Evolutionary conservation across 2,329 filamentous ascomycete species (phyloP).

Genomic region (Boeremia lycopersici): DNA sequence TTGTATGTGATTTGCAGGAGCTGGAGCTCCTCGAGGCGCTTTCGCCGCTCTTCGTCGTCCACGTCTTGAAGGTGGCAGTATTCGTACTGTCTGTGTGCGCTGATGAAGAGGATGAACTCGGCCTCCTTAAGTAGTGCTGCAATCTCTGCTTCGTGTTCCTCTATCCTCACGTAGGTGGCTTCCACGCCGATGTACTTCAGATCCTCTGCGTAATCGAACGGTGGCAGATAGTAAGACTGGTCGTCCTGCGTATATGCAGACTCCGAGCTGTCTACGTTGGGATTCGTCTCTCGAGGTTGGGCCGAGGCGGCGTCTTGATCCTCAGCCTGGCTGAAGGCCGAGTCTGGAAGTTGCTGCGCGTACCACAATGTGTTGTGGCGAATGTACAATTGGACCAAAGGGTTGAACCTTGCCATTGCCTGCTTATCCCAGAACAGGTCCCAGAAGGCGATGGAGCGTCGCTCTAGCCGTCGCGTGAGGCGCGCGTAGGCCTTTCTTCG

Average conservation of each 20-base stretch:
- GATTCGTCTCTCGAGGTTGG: background rate
- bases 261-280: background rate
- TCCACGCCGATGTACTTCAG: conserved; percentile 23
- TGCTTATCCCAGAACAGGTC: conserved; percentile 33
- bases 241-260: conserved; percentile 11
- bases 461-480: conserved; percentile 22
- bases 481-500: conserved; percentile 29
- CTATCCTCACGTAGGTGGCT: conserved; percentile 13
- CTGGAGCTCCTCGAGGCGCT: conserved; percentile 27
- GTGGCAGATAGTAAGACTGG: conserved; percentile 23
- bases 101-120: conserved; percentile 26
- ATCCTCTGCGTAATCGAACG: conserved; percentile 30
- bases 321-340: conserved; percentile 24
- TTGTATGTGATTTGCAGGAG: conserved; percentile 26
- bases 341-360: conserved; percentile 25
- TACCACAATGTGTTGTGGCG: conserved; percentile 34
- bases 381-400: conserved; percentile 34
- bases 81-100: conserved; percentile 27
- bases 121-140: conserved; percentile 25
- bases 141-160: conserved; percentile 24
- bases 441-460: conserved; percentile 33
- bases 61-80: conserved; percentile 23
- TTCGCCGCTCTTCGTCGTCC: conserved; percentile 24
- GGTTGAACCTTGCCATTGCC: conserved; percentile 32
- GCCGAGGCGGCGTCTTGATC: conserved; percentile 1